Evolutionary conservation across 495 filamentous ascomycete species (phyloP), one percentile per base, ranked within the genome.

Genomic region (Penicillium malachiteum): DNA sequence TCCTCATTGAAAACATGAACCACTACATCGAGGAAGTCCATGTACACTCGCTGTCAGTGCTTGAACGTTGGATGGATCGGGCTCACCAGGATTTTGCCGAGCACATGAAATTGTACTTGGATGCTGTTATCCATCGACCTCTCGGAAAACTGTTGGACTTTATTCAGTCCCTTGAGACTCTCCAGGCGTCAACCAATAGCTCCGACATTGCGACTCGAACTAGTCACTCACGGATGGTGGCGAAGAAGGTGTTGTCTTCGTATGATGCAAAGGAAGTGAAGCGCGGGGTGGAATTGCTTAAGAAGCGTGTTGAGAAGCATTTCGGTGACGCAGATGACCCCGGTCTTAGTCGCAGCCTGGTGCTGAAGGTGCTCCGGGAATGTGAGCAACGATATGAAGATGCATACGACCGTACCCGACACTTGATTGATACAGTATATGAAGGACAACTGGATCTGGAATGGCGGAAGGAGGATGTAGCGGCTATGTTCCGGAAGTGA

Each of bases 1-100:
- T 96, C 46, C 81, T 97, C 33, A 97, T 97, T 56, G 93, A 97
- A 69, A 97, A 97, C 67, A 96, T 97, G 93, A 94, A 96, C 67
- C 92, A 96, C 68, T 96, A 93, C 70, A 76, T 92, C 9, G 92
- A 97, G 62, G 93, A 97, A 67, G 86, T 96, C 9, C 88, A 94
- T 58, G 77, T 86, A n/a, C 81, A 84, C 38, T 75, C 76, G 14
- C 84, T 92, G 51, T 79, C 86, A 2, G 84, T 96, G 12, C 78
- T 97, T 7, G 84, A 87, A 56, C 85, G 89, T 56, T 96, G 92
- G 90, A 83, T 81, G 62, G 82, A 84, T 48, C 84, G 84, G 31
- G 93, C 93, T 1, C 75, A 80, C 26, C 79, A 83, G 47, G 93
- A 96, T 69, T 84, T 93, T 73, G 76, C 76, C n/a, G 92, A 96